Conservation (phyloP, 2,329 filamentous ascomycete genomes). For the Chrysoporthe deuterocubensis region DNA sequence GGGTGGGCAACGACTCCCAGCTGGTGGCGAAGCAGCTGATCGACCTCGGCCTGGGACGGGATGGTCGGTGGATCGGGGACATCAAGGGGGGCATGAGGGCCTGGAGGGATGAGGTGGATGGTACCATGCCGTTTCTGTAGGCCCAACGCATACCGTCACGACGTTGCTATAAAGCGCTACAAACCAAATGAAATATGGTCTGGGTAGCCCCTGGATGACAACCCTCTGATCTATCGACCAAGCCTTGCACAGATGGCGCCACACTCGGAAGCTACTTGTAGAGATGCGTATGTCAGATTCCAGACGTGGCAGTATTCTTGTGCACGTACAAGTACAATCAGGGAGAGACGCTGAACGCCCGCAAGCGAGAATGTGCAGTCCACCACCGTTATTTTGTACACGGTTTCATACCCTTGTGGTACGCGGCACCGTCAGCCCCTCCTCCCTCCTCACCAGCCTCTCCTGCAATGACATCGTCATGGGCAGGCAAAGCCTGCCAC, state of each 20-base stretch:
- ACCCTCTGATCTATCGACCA: not conserved
- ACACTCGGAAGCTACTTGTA: not conserved
- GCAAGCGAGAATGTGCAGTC: constrained; percentile 19
- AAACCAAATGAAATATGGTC: not conserved
- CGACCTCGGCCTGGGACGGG: constrained; percentile 58
- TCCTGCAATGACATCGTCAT: not conserved
- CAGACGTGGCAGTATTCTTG: constrained; percentile 8
- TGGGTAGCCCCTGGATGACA: not conserved
- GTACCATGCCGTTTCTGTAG: constrained; percentile 57
- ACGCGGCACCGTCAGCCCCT: not conserved
- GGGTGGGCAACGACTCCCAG: constrained; percentile 80
- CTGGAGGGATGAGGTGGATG: constrained; percentile 73
- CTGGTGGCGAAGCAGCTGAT: constrained; percentile 68
- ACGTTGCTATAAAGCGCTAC: not conserved
- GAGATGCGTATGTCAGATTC: constrained; percentile 25
- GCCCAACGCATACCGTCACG: not conserved
- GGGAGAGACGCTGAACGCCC: constrained; percentile 38
- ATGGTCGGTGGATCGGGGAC: constrained; percentile 68
- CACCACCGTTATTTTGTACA: constrained; percentile 23
- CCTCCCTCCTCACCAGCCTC: not conserved
- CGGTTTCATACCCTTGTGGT: not conserved
- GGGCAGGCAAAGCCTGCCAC: not conserved
- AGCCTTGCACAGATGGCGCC: not conserved
- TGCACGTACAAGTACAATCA: constrained; percentile 28
- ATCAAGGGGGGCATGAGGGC: constrained; percentile 72